Conservation (phyloP, 495 filamentous ascomycete genomes). For the Hypoxylon crocopeplum region DNA sequence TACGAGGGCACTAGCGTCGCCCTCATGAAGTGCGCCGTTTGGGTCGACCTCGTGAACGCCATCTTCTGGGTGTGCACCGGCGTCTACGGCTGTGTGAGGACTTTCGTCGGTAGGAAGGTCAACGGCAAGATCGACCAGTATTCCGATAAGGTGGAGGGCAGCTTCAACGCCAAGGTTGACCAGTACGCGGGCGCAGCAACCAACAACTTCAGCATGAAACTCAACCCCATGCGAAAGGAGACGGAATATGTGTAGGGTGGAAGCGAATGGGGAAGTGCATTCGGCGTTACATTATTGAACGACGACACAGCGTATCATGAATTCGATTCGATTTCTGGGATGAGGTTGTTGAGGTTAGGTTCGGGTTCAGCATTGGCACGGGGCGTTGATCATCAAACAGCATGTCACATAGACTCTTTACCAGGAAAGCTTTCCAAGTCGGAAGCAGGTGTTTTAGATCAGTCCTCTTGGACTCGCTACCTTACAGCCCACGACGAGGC, state of each 20-base stretch:
- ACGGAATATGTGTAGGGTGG: conserved; percentile 3
- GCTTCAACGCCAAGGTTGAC: conserved; percentile 29
- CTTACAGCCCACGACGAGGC: neutral
- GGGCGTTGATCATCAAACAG: conserved; percentile 1
- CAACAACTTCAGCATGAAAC: conserved; percentile 29
- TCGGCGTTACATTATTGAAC: neutral
- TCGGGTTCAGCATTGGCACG: neutral
- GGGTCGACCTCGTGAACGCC: conserved; percentile 72
- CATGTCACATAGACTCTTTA: conserved; percentile 8
- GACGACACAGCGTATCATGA: neutral
- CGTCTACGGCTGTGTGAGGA: conserved; percentile 42
- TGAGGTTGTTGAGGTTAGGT: no score
- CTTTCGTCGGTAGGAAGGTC: conserved; percentile 42
- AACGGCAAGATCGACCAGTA: conserved; percentile 40
- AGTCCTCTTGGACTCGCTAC: neutral
- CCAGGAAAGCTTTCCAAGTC: conserved; percentile 1
- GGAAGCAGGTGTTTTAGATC: neutral
- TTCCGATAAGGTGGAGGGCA: conserved; percentile 30
- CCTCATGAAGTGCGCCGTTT: conserved; percentile 74
- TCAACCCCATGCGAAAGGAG: conserved; percentile 24
- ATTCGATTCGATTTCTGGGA: neutral
- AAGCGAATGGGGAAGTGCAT: neutral
- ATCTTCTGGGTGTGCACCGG: conserved; percentile 65
- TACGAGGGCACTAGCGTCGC: conserved; percentile 51
- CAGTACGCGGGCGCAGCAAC: conserved; percentile 21